Evolutionary conservation across 345 rosid species (phyloP).

Genomic region (Anacardium occidentale): DNA sequence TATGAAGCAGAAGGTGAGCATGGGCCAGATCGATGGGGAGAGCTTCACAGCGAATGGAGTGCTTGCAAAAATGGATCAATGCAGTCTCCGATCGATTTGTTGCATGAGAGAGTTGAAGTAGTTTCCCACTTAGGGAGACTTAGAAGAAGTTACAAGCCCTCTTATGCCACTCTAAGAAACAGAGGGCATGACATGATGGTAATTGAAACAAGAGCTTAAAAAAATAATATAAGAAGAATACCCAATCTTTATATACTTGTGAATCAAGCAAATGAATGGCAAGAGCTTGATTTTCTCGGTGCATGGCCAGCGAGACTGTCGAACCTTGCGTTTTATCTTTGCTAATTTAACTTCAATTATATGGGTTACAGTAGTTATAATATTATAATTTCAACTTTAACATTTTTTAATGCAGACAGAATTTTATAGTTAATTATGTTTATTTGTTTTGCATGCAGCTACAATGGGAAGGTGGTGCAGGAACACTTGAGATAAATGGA

Average conservation of each 20-base stretch:
- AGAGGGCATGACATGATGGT: conserved; percentile 95
- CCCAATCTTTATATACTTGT: background rate
- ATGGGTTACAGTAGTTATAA: too few relatives aligned
- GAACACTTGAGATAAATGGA: conserved; percentile 40
- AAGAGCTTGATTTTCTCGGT: too few relatives aligned
- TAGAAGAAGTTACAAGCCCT: conserved; percentile 46
- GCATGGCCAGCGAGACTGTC: too few relatives aligned
- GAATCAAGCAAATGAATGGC: too few relatives aligned
- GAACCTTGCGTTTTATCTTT: too few relatives aligned
- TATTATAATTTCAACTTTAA: too few relatives aligned
- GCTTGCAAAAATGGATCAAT: conserved; percentile 59
- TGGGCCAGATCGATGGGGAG: conserved; percentile 79
- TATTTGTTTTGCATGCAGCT: conserved; percentile 37
- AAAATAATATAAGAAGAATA: too few relatives aligned
- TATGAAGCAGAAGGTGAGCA: conserved; percentile 33
- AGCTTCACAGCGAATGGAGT: conserved; percentile 56
- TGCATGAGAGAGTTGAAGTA: conserved; percentile 45
- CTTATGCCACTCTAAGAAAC: conserved; percentile 59
- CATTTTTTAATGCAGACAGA: too few relatives aligned
- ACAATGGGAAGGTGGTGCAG: conserved; percentile 49
- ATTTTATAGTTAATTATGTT: background rate
- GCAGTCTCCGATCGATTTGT: conserved; percentile 85
- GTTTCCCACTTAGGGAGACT: conserved; percentile 54
- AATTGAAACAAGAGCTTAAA: background rate
- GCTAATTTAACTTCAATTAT: too few relatives aligned